These are phyloP conservation scores for Dillenia turbinata DNA, from an alignment of 164 flowering plant species.

Conservation along the genomic window DNA sequence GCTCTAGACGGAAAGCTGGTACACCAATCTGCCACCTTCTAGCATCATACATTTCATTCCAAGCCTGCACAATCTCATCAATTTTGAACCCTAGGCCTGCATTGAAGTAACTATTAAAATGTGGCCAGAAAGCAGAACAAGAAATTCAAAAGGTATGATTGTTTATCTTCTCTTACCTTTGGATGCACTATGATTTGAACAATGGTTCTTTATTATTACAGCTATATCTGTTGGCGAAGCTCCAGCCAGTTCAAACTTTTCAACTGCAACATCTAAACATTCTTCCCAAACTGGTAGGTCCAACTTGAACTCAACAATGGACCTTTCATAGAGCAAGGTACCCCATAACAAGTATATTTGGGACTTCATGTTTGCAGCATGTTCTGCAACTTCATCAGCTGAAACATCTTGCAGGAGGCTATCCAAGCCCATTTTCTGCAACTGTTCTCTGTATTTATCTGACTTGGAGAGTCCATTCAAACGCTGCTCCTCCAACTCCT, in stretches of 20 bases:
- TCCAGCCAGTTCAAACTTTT: conserved; percentile 83
- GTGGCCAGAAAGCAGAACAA: too few relatives aligned
- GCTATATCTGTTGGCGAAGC: conserved; percentile 81
- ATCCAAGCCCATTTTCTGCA: conserved; percentile 46
- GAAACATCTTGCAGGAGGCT: conserved; percentile 37
- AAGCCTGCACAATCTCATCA: conserved; percentile 85
- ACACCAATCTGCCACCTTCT: conserved; percentile 59
- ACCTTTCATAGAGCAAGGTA: conserved; percentile 80
- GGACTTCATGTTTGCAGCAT: conserved; percentile 54
- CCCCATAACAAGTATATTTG: conserved; percentile 85
- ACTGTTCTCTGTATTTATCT: conserved; percentile 22
- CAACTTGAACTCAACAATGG: conserved; percentile 76
- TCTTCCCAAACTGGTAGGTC: conserved; percentile 77
- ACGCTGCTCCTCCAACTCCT: conserved; percentile 45
- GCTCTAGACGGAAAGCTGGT: conserved; percentile 78
- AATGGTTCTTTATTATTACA: conserved; percentile 83
- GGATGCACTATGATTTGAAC: conserved; percentile 50
- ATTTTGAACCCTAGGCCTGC: conserved; percentile 74
- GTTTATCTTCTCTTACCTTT: conserved; percentile 43
- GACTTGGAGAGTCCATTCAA: conserved; percentile 27
- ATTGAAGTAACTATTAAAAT: neutral
- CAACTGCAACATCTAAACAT: conserved; percentile 67
- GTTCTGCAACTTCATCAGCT: conserved; percentile 53
- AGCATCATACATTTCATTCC: conserved; percentile 94
- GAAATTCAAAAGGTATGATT: too few relatives aligned